These are phyloP conservation scores for Pleodorina starrii DNA, from an alignment of 139 green algal genomes.

Conservation along the genomic window DNA sequence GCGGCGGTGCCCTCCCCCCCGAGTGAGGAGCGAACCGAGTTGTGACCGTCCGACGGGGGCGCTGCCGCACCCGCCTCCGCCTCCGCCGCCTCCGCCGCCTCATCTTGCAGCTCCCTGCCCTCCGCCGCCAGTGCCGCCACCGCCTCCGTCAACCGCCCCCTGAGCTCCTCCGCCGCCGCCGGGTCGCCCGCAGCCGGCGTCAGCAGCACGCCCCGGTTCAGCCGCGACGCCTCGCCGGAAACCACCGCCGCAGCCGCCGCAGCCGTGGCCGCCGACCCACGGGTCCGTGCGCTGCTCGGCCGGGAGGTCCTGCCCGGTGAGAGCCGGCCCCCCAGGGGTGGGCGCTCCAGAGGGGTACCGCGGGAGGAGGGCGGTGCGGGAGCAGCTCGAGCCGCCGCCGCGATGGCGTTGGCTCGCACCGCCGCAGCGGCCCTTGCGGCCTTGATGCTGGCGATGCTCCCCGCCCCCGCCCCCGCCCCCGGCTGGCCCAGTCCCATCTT, in stretches of 20 bases:
- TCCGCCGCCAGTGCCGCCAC: conserved; percentile 13
- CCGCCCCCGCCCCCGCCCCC: no score
- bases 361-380: neutral
- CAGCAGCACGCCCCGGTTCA: neutral
- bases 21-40: no score
- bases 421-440: conserved; percentile 7
- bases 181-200: neutral
- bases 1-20: no score
- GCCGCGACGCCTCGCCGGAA: conserved; percentile 4
- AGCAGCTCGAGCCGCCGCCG: neutral
- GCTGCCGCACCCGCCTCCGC: no score
- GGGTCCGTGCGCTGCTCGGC: neutral
- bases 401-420: neutral
- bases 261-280: neutral
- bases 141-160: neutral
- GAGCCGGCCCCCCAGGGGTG: neutral
- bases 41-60: no score
- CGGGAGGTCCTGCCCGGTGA: neutral
- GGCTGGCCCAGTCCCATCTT: no score
- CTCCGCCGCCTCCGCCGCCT: no score
- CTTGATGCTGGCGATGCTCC: neutral
- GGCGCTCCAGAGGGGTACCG: no score
- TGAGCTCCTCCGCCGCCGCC: neutral
- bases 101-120: neutral
- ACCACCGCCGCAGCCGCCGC: neutral